Conservation (phyloP, 2,329 filamentous ascomycete genomes). For the Dactylellina cionopaga region DNA sequence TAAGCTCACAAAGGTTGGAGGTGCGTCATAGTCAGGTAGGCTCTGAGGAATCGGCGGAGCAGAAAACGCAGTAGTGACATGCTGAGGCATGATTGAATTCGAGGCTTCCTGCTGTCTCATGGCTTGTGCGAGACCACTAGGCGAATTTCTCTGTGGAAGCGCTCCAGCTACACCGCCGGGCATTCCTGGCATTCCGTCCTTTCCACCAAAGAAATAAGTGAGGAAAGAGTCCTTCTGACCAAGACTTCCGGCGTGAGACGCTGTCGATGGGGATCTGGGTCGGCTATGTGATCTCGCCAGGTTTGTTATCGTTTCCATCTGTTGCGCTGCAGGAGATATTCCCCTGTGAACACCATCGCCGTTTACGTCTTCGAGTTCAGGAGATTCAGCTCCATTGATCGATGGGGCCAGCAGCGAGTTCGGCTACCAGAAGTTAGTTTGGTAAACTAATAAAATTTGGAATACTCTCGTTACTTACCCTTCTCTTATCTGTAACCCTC, state of each 20-base stretch:
- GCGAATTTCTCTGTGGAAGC: constrained; percentile 62
- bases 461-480: constrained; percentile 7
- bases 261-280: constrained; percentile 64
- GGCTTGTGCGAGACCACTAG: constrained; percentile 79
- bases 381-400: constrained; percentile 76
- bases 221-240: constrained; percentile 82
- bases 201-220: constrained; percentile 94
- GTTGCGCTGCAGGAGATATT: constrained; percentile 48
- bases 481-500: constrained; percentile 68
- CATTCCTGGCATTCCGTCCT: constrained; percentile 77
- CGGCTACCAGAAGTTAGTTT: constrained; percentile 37
- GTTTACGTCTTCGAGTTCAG: constrained; percentile 71
- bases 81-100: constrained; percentile 41
- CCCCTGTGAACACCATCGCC: constrained; percentile 56
- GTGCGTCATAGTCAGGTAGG: constrained; percentile 34
- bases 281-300: constrained; percentile 65
- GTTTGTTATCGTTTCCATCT: constrained; percentile 58
- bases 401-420: constrained; percentile 58
- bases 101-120: constrained; percentile 75
- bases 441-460: background rate
- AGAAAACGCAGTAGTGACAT: constrained; percentile 24
- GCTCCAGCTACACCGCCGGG: constrained; percentile 61
- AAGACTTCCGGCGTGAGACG: constrained; percentile 44
- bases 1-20: constrained; percentile 48
- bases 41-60: constrained; percentile 23